Base-by-base conservation (phyloP, 1,139 yeast genomes). In the Yamadazyma epiphylla region DNA sequence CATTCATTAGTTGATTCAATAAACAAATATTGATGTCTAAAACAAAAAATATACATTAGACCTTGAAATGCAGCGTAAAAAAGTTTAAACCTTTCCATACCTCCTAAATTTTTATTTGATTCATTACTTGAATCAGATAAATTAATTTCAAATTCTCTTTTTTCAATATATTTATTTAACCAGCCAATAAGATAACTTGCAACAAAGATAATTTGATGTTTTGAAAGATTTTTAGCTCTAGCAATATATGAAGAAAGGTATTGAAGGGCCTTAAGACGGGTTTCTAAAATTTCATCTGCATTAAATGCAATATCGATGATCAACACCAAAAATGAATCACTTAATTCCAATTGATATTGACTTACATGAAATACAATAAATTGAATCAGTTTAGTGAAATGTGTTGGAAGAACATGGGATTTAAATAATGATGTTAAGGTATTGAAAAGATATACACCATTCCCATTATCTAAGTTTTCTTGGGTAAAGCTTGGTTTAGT, bases 21-120 rank as follows among this genome's bases (percentile, higher is more conserved):
- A 43, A 77, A 71, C 38, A 91, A 67, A 29, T 73, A 54, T 27
- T 74, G 60, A 55, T 85, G 85, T 39, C 96, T 74, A 59, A 89
- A 91, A 51, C 97, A 91, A 52, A 89, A 88, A 22, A 91, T 86
- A 55, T 91, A 91, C 43, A 94, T 70, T 32, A 91, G 61, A 0
- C 96, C 88, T 60, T 91, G 99, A 48, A 87, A 83, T 3, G 94
- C 86, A n/a, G 96, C 87, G 51, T 89, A 91, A 44, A 91, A 86
- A 53, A 88, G 70, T 48, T 82, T 82, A 59, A 88, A 89, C 38
- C 94, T 63, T 46, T 80, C 86, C 85, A 79, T 78, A 9, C 85
- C 83, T 14, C 81, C 81, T n/a, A n/a, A n/a, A n/a, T n/a, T n/a
- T 8, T 43, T 38, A 43, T 46, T 51, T 33, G 37, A 45, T 26